Conservation (phyloP, 352 stramenopile species). For the Saprolegnia parasitica region DNA sequence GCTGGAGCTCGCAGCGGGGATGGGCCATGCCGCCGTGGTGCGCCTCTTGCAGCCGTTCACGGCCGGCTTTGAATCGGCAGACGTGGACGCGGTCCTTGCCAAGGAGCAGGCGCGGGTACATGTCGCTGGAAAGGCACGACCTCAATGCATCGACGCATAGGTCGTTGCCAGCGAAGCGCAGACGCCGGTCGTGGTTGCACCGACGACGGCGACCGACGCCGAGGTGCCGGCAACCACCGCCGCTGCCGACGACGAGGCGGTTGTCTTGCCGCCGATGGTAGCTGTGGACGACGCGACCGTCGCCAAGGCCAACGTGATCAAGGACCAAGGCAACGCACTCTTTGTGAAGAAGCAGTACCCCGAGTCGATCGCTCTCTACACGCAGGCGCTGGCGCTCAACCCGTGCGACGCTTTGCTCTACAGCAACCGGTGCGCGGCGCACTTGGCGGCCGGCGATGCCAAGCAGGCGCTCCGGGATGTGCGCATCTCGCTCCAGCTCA, state of each 20-base stretch:
- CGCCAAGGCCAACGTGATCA: conserved; percentile 44
- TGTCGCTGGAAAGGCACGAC: not conserved
- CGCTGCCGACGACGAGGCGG: conserved; percentile 9
- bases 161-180: not conserved
- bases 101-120: conserved; percentile 42
- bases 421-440: conserved; percentile 75
- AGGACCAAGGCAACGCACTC: conserved; percentile 64
- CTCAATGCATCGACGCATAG: not conserved
- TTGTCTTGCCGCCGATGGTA: conserved; percentile 29
- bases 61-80: conserved; percentile 45
- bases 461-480: conserved; percentile 71
- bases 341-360: conserved; percentile 63
- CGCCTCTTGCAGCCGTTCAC: conserved; percentile 58
- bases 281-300: conserved; percentile 39
- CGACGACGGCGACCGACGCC: not conserved
- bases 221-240: not conserved
- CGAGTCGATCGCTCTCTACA: conserved; percentile 50
- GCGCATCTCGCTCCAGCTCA: conserved; percentile 73
- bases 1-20: conserved; percentile 67
- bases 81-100: conserved; percentile 55
- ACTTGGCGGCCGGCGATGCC: conserved; percentile 50
- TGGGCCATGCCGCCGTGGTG: conserved; percentile 64
- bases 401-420: conserved; percentile 60
- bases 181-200: not conserved
- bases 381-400: conserved; percentile 55